Evolutionary conservation across 352 stramenopile species (phyloP), one percentile per base, ranked within the genome.

Genomic region (Peronospora belbahrii): DNA sequence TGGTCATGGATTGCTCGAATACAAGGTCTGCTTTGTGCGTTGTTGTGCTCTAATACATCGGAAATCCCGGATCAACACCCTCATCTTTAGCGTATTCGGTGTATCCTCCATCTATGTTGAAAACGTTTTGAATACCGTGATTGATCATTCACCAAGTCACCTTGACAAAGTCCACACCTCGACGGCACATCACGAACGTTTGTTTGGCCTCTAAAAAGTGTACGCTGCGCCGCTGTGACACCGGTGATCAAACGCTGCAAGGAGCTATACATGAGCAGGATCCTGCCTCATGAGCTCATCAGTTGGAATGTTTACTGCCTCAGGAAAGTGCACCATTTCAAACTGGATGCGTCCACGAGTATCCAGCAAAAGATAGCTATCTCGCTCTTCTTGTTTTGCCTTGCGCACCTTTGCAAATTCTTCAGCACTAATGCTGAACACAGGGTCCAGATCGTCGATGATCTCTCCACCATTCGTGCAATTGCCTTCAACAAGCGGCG

Each of bases 51-150:
- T 61, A 92, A 52, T 90, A 93, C 65, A 88, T 87, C 1, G 78
- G 78, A 51, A 92, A 92, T 2, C 18, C 36, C 7, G 58, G 48
- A 35, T 92, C 71, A 8, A 68, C 60, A 18, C 47, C 52, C 4
- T 18, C 42, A 22, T 70, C 49, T 38, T 49, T 52, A 10, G 74
- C 70, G 51, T 79, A 93, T 42, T 57, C 65, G 0, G 69, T 72
- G 59, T 91, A 88, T 40, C 82, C 82, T 41, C 82, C 82, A 19
- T 85, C 52, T 7, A 93, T 55, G 42, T 88, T 89, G 34, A 58
- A 52, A 1, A 81, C 74, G 33, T 70, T 62, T 1, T 25, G 35
- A 28, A 77, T 39, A 2, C 70, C 77, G 14, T 58, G 53, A 4
- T 48, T 46, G 8, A 85, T 7, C n/a, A 93, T 45, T 71, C 74